phyloP scores from a whole-genome alignment of 257 asterid genomes.

The Rubia yunnanensis region DNA sequence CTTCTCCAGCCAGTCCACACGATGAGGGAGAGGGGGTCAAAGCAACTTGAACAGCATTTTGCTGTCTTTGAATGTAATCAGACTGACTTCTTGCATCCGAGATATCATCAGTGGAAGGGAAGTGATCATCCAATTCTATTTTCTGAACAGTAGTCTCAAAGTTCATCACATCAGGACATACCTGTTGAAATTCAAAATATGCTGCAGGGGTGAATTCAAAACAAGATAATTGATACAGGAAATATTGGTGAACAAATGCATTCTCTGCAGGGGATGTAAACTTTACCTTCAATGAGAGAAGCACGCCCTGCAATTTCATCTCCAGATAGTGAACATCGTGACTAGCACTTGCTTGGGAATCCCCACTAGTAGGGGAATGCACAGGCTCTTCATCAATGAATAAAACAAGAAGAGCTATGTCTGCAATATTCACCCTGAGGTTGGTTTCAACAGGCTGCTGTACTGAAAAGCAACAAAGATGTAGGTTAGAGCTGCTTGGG shows the following conservation, averaged over 20 bases:
- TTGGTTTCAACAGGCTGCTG: conserved; percentile 88
- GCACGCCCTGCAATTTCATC: conserved; percentile 43
- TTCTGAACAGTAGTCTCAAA: conserved; percentile 60
- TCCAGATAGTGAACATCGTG: conserved; percentile 38
- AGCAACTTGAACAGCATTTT: conserved; percentile 66
- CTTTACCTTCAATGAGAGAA: conserved; percentile 55
- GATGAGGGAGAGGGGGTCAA: conserved; percentile 34
- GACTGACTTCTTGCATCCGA: conserved; percentile 25
- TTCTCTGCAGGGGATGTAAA: neutral
- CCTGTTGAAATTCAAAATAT: conserved; percentile 61
- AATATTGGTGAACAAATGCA: neutral
- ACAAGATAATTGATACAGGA: conserved; percentile 5
- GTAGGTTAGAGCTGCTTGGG: neutral
- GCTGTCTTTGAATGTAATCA: conserved; percentile 41
- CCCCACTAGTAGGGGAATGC: conserved; percentile 26
- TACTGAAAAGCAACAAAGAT: conserved; percentile 31
- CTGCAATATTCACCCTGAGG: conserved; percentile 51
- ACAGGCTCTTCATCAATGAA: conserved; percentile 63
- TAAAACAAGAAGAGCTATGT: conserved; percentile 55
- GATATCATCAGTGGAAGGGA: conserved; percentile 29
- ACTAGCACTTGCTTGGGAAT: conserved; percentile 29
- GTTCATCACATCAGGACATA: conserved; percentile 51
- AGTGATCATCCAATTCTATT: conserved; percentile 61
- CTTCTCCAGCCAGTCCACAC: conserved; percentile 28
- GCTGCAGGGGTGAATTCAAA: too few species aligned